Conservation (phyloP, 345 rosid genomes). For the Capsella bursapastoris region DNA sequence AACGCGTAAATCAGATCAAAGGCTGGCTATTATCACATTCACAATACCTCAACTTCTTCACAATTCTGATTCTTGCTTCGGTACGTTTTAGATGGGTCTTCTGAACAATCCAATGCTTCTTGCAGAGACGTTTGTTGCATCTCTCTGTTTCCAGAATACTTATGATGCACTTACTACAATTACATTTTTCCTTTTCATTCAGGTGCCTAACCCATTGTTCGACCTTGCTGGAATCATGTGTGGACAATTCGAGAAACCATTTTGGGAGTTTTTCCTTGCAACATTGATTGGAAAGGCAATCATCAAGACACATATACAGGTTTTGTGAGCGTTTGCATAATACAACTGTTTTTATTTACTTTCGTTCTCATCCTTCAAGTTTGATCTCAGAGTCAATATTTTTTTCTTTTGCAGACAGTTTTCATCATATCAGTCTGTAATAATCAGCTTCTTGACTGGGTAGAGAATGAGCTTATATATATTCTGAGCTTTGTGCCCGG, state of each 20-base stretch:
- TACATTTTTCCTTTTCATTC: not conserved
- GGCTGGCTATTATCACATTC: slow-evolving; percentile 74
- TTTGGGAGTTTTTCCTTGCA: slow-evolving; percentile 90
- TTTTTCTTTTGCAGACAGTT: slow-evolving; percentile 62
- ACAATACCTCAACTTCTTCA: slow-evolving; percentile 82
- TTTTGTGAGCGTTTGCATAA: slow-evolving; percentile 38
- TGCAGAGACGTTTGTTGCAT: not conserved
- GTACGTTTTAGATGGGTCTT: slow-evolving; percentile 45
- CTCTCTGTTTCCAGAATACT: not conserved
- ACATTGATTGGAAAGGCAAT: slow-evolving; percentile 89
- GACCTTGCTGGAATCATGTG: slow-evolving; percentile 99
- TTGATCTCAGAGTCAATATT: slow-evolving; percentile 16
- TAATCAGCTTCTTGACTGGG: slow-evolving; percentile 85
- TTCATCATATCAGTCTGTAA: slow-evolving; percentile 92
- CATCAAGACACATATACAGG: slow-evolving; percentile 96
- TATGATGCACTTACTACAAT: slow-evolving; percentile 1
- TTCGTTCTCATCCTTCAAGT: not conserved
- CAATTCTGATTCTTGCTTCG: slow-evolving; percentile 89
- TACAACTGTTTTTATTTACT: not conserved
- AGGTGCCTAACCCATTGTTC: slow-evolving; percentile 97
- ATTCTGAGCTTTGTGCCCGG: slow-evolving; percentile 76
- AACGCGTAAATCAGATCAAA: slow-evolving; percentile 55
- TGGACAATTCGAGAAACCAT: slow-evolving; percentile 88
- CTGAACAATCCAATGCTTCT: slow-evolving; percentile 10
- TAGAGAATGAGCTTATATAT: slow-evolving; percentile 84